Evolutionary conservation across 306 rosid genomes (phyloP).

Genomic region (Sindora glabra): DNA sequence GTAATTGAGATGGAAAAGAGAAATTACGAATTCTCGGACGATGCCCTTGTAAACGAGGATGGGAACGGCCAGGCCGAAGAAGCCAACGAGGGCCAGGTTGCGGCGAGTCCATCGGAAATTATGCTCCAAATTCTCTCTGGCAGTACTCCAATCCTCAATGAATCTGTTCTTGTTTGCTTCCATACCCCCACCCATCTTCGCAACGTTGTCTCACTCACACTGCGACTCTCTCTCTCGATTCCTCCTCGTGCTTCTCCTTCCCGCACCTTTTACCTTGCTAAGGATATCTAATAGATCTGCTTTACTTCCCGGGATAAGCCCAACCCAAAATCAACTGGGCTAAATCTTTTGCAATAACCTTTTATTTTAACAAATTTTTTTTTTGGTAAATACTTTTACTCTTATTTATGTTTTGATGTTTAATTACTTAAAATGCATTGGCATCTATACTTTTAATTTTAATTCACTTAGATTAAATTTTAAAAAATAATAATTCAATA

Average conservation of each 20-base stretch:
- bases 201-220: not conserved
- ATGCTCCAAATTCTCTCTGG: conserved; percentile 73
- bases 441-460: no score
- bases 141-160: conserved; percentile 90
- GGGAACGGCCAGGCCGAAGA: conserved; percentile 85
- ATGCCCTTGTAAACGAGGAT: conserved; percentile 84
- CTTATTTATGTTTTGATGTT: no score
- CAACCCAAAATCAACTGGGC: no score
- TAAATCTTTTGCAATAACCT: no score
- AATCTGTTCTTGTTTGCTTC: conserved; percentile 76
- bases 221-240: not conserved
- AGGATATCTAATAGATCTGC: no score
- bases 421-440: no score
- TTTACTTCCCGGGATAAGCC: no score
- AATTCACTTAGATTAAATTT: no score
- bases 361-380: no score
- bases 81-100: conserved; percentile 66
- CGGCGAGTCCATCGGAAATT: conserved; percentile 99
- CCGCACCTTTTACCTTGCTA: no score
- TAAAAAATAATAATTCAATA: no score
- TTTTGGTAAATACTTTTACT: no score
- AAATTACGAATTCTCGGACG: conserved; percentile 68
- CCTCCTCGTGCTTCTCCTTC: not conserved
- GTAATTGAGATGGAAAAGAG: not conserved
- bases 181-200: conserved; percentile 99